These are phyloP conservation scores for Leptoxyphium fumago DNA, from an alignment of 2,329 filamentous ascomycete genomes.

Conservation along the genomic window DNA sequence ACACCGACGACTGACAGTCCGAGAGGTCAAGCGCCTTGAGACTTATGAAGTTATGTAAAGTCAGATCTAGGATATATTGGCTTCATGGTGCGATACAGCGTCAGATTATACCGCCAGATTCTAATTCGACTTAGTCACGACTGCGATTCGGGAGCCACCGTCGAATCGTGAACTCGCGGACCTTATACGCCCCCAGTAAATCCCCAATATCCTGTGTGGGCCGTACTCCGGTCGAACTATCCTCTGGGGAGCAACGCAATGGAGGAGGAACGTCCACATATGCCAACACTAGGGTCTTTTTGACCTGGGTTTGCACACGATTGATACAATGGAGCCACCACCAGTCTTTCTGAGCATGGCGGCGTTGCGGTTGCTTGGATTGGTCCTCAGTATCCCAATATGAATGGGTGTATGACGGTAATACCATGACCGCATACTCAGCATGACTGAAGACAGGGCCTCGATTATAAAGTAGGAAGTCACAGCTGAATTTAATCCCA, in stretches of 20 bases:
- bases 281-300: constrained; percentile 75
- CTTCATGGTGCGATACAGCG: no score
- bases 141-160: constrained; percentile 77
- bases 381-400: constrained; percentile 47
- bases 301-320: constrained; percentile 74
- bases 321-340: constrained; percentile 81
- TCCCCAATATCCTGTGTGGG: constrained; percentile 39
- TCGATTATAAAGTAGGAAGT: constrained; percentile 86
- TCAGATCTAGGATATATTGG: no score
- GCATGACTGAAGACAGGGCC: constrained; percentile 92
- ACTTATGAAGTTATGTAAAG: no score
- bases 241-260: constrained; percentile 17
- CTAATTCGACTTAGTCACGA: constrained; percentile 31
- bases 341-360: constrained; percentile 46
- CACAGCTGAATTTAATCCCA: constrained; percentile 87
- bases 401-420: constrained; percentile 64
- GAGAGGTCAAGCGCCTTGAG: no score
- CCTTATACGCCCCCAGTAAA: constrained; percentile 53
- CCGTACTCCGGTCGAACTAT: constrained; percentile 21
- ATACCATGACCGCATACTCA: constrained; percentile 73
- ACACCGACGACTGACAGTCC: no score
- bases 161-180: constrained; percentile 67
- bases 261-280: constrained; percentile 85
- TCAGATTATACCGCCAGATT: no score
- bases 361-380: constrained; percentile 23